A percentile compares a stretch with the other conserved stretches of the same genome.
Evolutionary conservation across 345 rosid genomes (phyloP).

Genomic region (Punica granatum): DNA sequence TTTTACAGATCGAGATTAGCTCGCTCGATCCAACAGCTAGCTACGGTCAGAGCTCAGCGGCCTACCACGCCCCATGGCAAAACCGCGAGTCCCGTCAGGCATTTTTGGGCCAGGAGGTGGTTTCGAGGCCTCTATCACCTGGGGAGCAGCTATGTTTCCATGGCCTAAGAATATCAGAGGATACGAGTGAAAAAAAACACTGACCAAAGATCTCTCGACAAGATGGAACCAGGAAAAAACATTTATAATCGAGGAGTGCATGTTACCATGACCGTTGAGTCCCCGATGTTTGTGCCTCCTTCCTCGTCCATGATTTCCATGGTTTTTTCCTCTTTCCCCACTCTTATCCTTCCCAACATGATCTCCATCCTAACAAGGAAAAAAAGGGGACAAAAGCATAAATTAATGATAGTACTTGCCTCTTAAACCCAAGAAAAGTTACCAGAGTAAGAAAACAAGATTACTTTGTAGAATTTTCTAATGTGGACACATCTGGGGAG

Average conservation of each 20-base stretch:
- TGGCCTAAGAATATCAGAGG: constrained; percentile 36
- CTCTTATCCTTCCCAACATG: constrained; percentile 45
- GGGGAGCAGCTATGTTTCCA: constrained; percentile 40
- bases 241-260: not conserved
- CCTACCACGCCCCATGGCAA: constrained; percentile 85
- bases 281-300: constrained; percentile 49
- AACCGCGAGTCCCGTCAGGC: constrained; percentile 98
- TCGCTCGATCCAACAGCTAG: not conserved
- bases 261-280: constrained; percentile 39
- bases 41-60: constrained; percentile 23
- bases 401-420: no score
- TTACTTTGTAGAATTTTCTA: no score
- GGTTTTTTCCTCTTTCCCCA: constrained; percentile 38
- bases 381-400: not conserved
- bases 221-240: not conserved
- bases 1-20: not conserved
- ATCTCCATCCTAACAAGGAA: constrained; percentile 35
- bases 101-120: constrained; percentile 96
- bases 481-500: no score
- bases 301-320: constrained; percentile 26
- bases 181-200: not conserved
- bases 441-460: no score
- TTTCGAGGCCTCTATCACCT: constrained; percentile 43
- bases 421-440: no score
- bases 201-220: not conserved